Evolutionary conservation across 805 yeast genomes (phyloP).

Genomic region (Novakomyces olei): DNA sequence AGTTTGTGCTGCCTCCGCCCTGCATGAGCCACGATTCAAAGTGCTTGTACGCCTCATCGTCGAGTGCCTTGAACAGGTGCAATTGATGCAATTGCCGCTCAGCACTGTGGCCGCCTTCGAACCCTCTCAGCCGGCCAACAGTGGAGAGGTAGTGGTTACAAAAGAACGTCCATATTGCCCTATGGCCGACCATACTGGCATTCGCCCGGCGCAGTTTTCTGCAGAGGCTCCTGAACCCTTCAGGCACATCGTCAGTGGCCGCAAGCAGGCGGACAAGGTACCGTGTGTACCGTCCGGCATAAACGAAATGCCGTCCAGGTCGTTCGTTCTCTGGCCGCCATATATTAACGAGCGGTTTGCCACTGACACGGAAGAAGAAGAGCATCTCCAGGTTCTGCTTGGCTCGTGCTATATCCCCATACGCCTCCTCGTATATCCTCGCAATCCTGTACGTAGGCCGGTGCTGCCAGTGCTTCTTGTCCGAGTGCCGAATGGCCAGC

Average conservation of each 20-base stretch:
- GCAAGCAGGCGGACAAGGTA: conserved; percentile 38
- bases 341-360: conserved; percentile 53
- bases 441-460: conserved; percentile 58
- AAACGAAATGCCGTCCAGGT: conserved; percentile 80
- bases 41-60: no score
- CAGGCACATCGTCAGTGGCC: conserved; percentile 32
- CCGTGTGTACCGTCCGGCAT: conserved; percentile 43
- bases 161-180: conserved; percentile 43
- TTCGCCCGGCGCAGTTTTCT: conserved; percentile 61
- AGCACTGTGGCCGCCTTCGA: no score
- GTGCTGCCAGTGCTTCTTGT: conserved; percentile 84
- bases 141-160: conserved; percentile 31
- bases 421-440: conserved; percentile 31
- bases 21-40: no score
- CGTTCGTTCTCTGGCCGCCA: conserved; percentile 83
- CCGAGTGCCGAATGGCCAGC: conserved; percentile 24
- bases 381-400: conserved; percentile 39
- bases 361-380: conserved; percentile 37
- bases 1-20: no score
- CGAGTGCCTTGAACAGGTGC: no score
- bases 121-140: no score
- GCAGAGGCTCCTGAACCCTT: conserved; percentile 34
- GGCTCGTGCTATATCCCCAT: conserved; percentile 32
- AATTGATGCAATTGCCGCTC: no score
- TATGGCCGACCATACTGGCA: conserved; percentile 47